Percentiles rank a stretch among this genome's conserved stretches.
phyloP scores from a whole-genome alignment of 805 yeast species.

The Yamadazyma olivae region DNA sequence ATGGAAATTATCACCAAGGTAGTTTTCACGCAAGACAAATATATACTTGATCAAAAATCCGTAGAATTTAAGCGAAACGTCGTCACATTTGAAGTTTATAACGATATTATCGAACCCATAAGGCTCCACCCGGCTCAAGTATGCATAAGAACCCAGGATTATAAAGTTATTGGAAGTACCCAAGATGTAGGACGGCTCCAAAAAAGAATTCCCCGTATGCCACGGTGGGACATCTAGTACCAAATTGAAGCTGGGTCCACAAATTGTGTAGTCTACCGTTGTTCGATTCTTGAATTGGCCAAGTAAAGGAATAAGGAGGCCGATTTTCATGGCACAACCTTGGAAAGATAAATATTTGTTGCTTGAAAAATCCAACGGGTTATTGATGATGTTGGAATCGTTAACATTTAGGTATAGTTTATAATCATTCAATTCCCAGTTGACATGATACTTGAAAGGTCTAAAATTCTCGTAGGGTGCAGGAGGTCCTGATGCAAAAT shows the following conservation, averaged over 20 bases:
- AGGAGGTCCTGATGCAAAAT: conserved; percentile 71
- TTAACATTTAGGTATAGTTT: conserved; percentile 74
- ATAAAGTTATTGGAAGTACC: conserved; percentile 66
- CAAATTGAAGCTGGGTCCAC: conserved; percentile 60
- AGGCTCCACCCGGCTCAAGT: conserved; percentile 54
- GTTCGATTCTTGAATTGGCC: conserved; percentile 51
- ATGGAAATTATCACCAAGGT: conserved; percentile 82
- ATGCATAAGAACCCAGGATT: conserved; percentile 64
- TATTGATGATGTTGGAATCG: conserved; percentile 83
- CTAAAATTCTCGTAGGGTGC: conserved; percentile 73
- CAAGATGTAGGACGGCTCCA: conserved; percentile 52
- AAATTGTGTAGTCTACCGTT: conserved; percentile 46
- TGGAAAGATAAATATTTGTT: conserved; percentile 74
- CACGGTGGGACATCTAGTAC: conserved; percentile 81
- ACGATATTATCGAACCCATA: conserved; percentile 68
- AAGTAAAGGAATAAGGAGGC: conserved; percentile 56
- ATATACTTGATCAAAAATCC: conserved; percentile 79
- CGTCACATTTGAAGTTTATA: conserved; percentile 62
- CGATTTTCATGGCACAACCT: conserved; percentile 53
- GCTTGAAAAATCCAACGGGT: conserved; percentile 79
- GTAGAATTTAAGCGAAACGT: conserved; percentile 66
- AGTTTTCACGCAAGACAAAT: conserved; percentile 77
- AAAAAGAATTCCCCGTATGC: conserved; percentile 79
- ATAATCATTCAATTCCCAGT: conserved; percentile 58
- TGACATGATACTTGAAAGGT: conserved; percentile 61